A percentile compares a stretch with the other conserved stretches of the same genome.
phyloP scores from a whole-genome alignment of 805 yeast species.

The Wickerhamomyces strasburgensis region DNA sequence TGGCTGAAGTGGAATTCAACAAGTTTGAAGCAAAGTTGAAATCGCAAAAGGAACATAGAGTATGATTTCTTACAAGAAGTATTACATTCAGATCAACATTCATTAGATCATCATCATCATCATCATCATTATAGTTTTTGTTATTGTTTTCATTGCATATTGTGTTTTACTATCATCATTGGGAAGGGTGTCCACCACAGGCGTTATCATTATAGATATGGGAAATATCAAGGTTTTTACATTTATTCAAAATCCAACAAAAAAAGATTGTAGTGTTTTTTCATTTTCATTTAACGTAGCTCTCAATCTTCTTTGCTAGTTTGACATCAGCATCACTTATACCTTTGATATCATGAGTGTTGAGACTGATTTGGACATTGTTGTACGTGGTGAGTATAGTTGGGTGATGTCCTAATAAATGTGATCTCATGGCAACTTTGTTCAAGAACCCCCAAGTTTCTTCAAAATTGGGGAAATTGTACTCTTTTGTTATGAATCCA shows the following conservation, averaged over 20 bases:
- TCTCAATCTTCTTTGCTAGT: conserved; percentile 46
- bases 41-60: conserved; percentile 16
- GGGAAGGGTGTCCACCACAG: no score
- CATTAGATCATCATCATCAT: no score
- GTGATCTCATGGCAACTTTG: conserved; percentile 51
- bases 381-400: conserved; percentile 51
- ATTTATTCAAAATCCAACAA: no score
- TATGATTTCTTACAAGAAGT: conserved; percentile 1
- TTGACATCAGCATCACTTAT: conserved; percentile 53
- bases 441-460: conserved; percentile 66
- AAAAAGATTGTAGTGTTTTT: no score
- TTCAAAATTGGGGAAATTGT: conserved; percentile 46
- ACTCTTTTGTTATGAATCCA: conserved; percentile 29
- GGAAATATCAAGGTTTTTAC: no score
- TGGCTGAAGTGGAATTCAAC: conserved; percentile 27
- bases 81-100: neutral
- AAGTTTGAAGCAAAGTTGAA: conserved; percentile 25
- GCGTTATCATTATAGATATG: no score
- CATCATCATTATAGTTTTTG: no score
- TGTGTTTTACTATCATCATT: no score
- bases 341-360: conserved; percentile 61
- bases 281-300: conserved; percentile 23
- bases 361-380: conserved; percentile 45
- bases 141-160: no score
- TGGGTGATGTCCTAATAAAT: conserved; percentile 65